Evolutionary conservation across 495 filamentous ascomycete genomes (phyloP).

Genomic region (Penicillium angulare): DNA sequence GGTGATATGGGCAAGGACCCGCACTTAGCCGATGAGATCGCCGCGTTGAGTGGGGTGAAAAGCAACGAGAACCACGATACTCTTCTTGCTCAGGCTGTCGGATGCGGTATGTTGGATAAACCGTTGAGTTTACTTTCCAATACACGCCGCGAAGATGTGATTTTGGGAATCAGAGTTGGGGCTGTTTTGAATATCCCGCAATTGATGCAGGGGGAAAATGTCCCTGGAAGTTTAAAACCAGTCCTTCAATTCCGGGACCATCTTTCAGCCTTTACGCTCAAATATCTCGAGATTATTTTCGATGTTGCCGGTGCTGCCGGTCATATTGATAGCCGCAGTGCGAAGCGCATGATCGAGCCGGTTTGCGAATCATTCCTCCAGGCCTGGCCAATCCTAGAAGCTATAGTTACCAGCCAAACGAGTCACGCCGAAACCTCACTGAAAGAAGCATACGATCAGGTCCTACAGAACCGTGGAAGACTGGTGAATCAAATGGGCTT

Average conservation of each 20-base stretch:
- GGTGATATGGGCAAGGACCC: slow-evolving; percentile 44
- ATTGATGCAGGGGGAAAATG: slow-evolving; percentile 34
- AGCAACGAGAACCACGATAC: slow-evolving; percentile 21
- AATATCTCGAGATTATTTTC: slow-evolving; percentile 30
- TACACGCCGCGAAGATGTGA: slow-evolving; percentile 19
- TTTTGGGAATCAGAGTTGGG: slow-evolving; percentile 39
- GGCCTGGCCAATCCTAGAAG: neutral
- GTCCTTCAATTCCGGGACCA: slow-evolving; percentile 17
- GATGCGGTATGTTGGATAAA: slow-evolving; percentile 16
- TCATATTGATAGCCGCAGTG: slow-evolving; percentile 30
- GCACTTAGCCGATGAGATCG: slow-evolving; percentile 17
- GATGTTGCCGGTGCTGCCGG: slow-evolving; percentile 38
- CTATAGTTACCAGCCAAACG: slow-evolving; percentile 6
- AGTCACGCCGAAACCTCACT: slow-evolving; percentile 13
- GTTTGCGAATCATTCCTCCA: slow-evolving; percentile 27
- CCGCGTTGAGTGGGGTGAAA: neutral
- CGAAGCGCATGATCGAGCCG: slow-evolving; percentile 30
- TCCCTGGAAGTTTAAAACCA: slow-evolving; percentile 22
- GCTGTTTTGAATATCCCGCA: slow-evolving; percentile 40
- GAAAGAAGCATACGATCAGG: slow-evolving; percentile 27
- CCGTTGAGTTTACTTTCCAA: slow-evolving; percentile 12
- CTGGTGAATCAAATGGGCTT: neutral
- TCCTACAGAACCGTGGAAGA: neutral
- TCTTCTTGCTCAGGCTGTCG: slow-evolving; percentile 27
- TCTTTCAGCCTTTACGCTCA: slow-evolving; percentile 27